Evolutionary conservation across 2,329 filamentous ascomycete species (phyloP).

Genomic region (Herpotrichia juniperi): DNA sequence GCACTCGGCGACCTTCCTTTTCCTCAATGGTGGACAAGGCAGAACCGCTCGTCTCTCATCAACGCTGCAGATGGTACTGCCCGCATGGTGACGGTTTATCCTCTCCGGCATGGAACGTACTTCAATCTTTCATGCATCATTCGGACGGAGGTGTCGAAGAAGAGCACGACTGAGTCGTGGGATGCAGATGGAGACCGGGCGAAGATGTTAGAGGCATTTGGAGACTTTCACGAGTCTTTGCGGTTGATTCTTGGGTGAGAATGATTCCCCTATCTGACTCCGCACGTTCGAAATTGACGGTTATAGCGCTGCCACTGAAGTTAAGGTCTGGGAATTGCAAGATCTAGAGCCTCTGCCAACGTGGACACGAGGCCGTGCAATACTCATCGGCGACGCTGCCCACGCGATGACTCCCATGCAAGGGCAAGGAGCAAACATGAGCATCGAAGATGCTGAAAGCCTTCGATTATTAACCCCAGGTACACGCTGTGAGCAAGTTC

Average conservation of each 20-base stretch:
- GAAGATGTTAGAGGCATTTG: constrained; percentile 44
- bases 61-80: constrained; percentile 5
- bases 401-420: constrained; percentile 60
- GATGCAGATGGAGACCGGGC: constrained; percentile 39
- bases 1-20: constrained; percentile 5
- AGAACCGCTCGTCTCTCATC: constrained; percentile 6
- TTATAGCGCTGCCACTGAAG: constrained; percentile 3
- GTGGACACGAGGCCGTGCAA: constrained; percentile 46
- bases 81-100: constrained; percentile 12
- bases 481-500: constrained; percentile 3
- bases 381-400: constrained; percentile 62
- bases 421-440: constrained; percentile 61
- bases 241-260: constrained; percentile 5
- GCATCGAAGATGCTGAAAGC: constrained; percentile 59
- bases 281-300: not conserved
- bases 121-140: constrained; percentile 14
- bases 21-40: constrained; percentile 13
- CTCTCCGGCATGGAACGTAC: constrained; percentile 2
- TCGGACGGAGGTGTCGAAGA: not conserved
- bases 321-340: constrained; percentile 12
- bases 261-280: not conserved
- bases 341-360: constrained; percentile 13
- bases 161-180: constrained; percentile 39
- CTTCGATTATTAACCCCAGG: constrained; percentile 29
- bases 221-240: constrained; percentile 39